A percentile compares a stretch with the other conserved stretches of the same genome.
Conservation (phyloP, 2,329 filamentous ascomycete genomes). For the Berkeleyomyces basicola region DNA sequence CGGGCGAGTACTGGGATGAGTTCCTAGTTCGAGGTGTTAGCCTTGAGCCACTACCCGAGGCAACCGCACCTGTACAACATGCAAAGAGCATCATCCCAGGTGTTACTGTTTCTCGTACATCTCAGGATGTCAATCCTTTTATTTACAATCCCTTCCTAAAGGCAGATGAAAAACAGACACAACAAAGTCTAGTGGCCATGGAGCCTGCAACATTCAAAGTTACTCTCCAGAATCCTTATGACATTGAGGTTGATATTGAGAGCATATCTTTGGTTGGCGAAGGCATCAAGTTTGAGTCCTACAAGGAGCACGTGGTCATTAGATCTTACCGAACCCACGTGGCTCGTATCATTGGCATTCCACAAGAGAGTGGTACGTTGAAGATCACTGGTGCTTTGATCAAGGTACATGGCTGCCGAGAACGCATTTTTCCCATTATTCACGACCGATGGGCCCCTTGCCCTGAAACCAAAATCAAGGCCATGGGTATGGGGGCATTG, state of each 20-base stretch:
- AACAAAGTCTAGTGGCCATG: constrained; percentile 59
- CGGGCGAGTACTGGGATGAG: constrained; percentile 92
- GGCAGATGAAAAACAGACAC: constrained; percentile 39
- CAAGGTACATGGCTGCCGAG: constrained; percentile 65
- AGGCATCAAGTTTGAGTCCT: constrained; percentile 54
- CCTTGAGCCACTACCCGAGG: constrained; percentile 44
- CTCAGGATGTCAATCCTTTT: constrained; percentile 62
- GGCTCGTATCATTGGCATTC: constrained; percentile 52
- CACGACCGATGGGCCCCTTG: constrained; percentile 57
- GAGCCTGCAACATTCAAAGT: constrained; percentile 66
- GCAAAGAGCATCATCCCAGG: constrained; percentile 37
- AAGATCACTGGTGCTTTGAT: constrained; percentile 64
- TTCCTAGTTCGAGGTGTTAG: constrained; percentile 70
- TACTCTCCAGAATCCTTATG: constrained; percentile 84
- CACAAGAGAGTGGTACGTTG: constrained; percentile 49
- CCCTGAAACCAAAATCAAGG: constrained; percentile 57
- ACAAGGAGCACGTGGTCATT: constrained; percentile 48
- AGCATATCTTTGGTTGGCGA: constrained; percentile 58
- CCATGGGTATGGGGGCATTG: constrained; percentile 47
- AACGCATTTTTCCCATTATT: constrained; percentile 74
- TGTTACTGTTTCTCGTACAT: constrained; percentile 31
- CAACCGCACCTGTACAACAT: constrained; percentile 50
- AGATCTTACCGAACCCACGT: constrained; percentile 73
- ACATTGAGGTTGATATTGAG: constrained; percentile 83
- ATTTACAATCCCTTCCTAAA: constrained; percentile 84